phyloP scores from a whole-genome alignment of 2,329 filamentous ascomycete species.

The Apiospora pterosperma region DNA sequence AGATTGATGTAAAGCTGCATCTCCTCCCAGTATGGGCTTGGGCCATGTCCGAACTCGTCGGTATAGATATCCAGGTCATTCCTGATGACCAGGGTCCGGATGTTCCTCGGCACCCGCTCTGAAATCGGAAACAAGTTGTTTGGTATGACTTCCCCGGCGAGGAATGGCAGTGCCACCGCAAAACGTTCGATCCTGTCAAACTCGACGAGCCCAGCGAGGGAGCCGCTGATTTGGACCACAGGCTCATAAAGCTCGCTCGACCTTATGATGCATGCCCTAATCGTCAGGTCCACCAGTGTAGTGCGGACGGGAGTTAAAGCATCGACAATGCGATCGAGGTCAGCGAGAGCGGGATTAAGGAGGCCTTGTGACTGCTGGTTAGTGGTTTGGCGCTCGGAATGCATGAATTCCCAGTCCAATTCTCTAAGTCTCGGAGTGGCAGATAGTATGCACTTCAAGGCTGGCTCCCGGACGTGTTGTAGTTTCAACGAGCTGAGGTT shows the following conservation, averaged over 20 bases:
- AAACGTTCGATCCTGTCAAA: background rate
- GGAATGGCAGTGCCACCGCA: background rate
- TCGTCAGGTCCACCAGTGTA: background rate
- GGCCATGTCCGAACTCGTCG: background rate
- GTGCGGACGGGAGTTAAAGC: background rate
- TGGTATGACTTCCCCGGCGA: background rate
- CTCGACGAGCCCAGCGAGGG: background rate
- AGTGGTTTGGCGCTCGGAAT: background rate
- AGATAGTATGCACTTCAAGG: background rate
- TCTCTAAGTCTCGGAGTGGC: background rate
- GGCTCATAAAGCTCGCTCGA: background rate
- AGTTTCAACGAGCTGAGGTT: background rate
- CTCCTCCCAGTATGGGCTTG: background rate
- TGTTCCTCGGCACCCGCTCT: background rate
- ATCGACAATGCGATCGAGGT: background rate
- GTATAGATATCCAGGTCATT: background rate
- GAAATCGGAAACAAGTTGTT: background rate
- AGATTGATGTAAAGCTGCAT: background rate
- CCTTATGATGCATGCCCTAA: background rate
- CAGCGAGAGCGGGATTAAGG: background rate
- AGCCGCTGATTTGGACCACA: background rate
- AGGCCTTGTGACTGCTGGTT: background rate
- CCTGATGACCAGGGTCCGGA: background rate
- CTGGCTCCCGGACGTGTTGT: background rate
- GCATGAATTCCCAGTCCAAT: background rate